A percentile compares a stretch with the other conserved stretches of the same genome.
These are phyloP conservation scores for Heterotrichella gracilis DNA, from an alignment of 352 stramenopile species.

Conservation along the genomic window DNA sequence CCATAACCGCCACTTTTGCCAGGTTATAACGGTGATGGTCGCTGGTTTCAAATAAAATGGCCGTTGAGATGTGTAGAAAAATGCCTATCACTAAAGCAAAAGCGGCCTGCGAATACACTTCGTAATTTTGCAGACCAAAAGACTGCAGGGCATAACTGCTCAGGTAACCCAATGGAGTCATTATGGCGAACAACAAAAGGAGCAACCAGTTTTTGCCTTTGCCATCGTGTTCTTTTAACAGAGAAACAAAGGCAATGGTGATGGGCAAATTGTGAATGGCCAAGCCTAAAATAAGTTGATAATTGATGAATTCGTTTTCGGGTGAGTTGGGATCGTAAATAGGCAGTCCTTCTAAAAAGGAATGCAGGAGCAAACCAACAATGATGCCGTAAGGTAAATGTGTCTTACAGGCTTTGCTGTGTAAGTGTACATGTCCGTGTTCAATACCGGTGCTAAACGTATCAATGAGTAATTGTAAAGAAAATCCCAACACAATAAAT, in stretches of 20 bases:
- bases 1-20: background rate
- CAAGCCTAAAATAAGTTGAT: background rate
- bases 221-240: background rate
- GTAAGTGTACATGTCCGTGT: background rate
- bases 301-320: background rate
- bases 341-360: background rate
- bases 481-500: background rate
- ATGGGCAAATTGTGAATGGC: background rate
- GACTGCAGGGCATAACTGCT: background rate
- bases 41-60: background rate
- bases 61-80: background rate
- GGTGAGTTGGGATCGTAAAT: background rate
- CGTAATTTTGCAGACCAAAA: background rate
- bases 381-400: background rate
- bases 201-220: background rate
- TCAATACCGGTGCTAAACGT: background rate
- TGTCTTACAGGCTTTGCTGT: background rate
- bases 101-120: background rate
- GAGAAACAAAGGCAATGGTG: conserved; percentile 1
- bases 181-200: background rate
- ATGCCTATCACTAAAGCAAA: background rate
- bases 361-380: background rate
- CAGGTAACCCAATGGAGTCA: background rate
- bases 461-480: conserved; percentile 2
- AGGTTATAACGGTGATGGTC: background rate